Percentiles rank a stretch among this genome's conserved stretches.
phyloP scores from a whole-genome alignment of 177 flowering plant genomes.

The Vitis hybrid region DNA sequence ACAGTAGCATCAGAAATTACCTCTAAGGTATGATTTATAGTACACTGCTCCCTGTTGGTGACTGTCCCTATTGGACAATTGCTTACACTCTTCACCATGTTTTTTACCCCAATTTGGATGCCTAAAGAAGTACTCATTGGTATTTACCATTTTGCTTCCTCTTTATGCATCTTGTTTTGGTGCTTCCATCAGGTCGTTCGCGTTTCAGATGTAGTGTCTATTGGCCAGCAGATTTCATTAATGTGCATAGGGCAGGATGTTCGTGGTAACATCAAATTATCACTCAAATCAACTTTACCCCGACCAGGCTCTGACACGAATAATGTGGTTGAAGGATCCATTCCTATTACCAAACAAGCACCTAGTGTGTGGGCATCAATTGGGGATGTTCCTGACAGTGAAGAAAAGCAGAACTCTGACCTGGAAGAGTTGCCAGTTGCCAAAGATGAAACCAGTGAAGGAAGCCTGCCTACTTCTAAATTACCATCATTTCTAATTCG shows the following conservation, averaged over 20 bases:
- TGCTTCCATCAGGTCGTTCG: slow-evolving; percentile 56
- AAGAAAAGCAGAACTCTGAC: slow-evolving; percentile 28
- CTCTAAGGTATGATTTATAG: too few relatives aligned
- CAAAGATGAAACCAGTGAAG: slow-evolving; percentile 20
- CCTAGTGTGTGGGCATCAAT: slow-evolving; percentile 36
- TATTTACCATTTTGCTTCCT: background rate
- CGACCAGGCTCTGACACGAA: slow-evolving; percentile 24
- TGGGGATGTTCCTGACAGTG: slow-evolving; percentile 18
- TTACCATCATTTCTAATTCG: slow-evolving; percentile 62
- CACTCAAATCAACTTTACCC: slow-evolving; percentile 71
- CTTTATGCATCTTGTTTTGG: background rate
- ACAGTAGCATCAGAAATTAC: too few relatives aligned
- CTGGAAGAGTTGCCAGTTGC: slow-evolving; percentile 19
- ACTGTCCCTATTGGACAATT: too few relatives aligned
- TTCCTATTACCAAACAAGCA: slow-evolving; percentile 20
- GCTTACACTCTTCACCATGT: too few relatives aligned
- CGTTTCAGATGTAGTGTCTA: slow-evolving; percentile 76
- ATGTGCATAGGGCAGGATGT: slow-evolving; percentile 93
- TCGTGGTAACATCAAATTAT: slow-evolving; percentile 85
- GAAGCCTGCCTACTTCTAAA: slow-evolving; percentile 18
- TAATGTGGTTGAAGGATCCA: slow-evolving; percentile 19
- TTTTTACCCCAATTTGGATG: background rate
- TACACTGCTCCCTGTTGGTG: too few relatives aligned
- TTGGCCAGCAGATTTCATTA: slow-evolving; percentile 75
- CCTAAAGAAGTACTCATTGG: background rate